phyloP scores from a whole-genome alignment of 805 yeast genomes.

The Myxozyma mucilagina region DNA sequence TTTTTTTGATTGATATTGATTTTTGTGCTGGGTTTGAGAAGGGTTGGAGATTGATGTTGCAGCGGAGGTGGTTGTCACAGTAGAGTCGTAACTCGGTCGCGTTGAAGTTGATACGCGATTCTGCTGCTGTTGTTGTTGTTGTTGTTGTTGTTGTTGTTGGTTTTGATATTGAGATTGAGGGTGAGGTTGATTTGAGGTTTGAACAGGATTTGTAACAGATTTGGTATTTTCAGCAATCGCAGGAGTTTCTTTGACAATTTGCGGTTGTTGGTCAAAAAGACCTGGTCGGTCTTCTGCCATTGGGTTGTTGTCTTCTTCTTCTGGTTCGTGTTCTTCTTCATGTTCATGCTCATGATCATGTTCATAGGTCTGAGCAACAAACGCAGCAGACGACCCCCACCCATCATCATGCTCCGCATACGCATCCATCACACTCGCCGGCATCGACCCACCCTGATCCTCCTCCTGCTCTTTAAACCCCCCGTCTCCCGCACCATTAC shows the following conservation, averaged over 20 bases:
- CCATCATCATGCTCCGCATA: conserved; percentile 17
- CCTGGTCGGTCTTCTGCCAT: conserved; percentile 21
- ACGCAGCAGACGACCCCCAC: conserved; percentile 11
- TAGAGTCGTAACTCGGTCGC: background rate
- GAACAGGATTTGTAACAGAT: background rate
- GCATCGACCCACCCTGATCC: conserved; percentile 4
- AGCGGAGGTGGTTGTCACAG: background rate
- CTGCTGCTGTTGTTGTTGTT: background rate
- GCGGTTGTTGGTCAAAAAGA: conserved; percentile 24
- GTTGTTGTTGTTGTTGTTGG: background rate
- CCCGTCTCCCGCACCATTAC: background rate
- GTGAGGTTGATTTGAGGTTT: background rate
- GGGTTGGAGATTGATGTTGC: background rate
- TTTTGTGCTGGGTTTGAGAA: background rate
- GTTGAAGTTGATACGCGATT: background rate
- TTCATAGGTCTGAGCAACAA: conserved; percentile 4
- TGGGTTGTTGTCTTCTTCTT: conserved; percentile 10
- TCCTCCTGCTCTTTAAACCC: background rate
- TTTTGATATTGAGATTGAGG: background rate
- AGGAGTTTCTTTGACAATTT: conserved; percentile 5
- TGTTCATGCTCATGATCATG: conserved; percentile 1
- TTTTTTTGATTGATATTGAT: too few species aligned
- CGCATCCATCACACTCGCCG: conserved; percentile 9
- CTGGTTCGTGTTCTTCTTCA: background rate
- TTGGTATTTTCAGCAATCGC: conserved; percentile 5